phyloP scores from a whole-genome alignment of 768 basidiomycete species.

The Candolleomyces efflorescens region DNA sequence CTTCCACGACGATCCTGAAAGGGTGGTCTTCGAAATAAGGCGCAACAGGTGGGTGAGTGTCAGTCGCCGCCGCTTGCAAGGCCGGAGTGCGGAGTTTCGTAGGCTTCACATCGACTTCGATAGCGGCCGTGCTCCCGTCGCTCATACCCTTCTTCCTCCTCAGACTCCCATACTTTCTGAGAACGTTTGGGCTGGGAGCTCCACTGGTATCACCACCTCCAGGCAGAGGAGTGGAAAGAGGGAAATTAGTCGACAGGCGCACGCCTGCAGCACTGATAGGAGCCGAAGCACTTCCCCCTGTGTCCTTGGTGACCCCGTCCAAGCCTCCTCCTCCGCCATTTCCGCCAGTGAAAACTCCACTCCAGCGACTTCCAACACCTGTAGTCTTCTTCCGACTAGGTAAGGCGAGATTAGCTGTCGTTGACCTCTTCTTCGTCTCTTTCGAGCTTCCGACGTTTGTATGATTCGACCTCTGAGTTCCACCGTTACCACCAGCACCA shows the following conservation, averaged over 20 bases:
- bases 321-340: too few species aligned
- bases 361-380: too few species aligned
- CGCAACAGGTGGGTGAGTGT: neutral
- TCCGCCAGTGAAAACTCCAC: too few species aligned
- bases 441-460: too few species aligned
- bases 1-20: conserved; percentile 6
- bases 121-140: neutral
- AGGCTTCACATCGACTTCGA: neutral
- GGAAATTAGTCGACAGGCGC: neutral
- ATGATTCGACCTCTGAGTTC: too few species aligned
- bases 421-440: too few species aligned
- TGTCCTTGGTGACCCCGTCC: too few species aligned
- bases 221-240: neutral
- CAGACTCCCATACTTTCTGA: conserved; percentile 1
- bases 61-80: neutral
- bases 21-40: conserved; percentile 10
- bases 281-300: neutral
- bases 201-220: neutral
- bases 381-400: too few species aligned
- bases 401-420: too few species aligned
- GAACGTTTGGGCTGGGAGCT: neutral
- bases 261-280: neutral
- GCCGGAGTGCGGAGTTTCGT: neutral
- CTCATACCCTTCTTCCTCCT: neutral
- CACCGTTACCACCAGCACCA: neutral